Conservation (phyloP, 768 basidiomycete species). For the Botryobasidium botryosum region DNA sequence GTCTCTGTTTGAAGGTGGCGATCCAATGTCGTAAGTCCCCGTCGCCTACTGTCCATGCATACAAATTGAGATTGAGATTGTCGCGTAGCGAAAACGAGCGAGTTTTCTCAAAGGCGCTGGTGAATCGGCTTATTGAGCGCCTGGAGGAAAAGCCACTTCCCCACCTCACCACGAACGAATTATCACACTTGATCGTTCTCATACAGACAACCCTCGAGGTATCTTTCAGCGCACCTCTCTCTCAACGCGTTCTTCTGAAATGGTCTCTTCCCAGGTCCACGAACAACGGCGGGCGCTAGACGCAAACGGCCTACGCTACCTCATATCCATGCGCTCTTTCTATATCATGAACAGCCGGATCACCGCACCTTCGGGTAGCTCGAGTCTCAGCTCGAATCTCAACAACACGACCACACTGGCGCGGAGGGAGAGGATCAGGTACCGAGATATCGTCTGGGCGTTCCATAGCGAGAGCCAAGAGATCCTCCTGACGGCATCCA, state of each 20-base stretch:
- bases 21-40: too few species aligned
- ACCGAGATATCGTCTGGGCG: constrained; percentile 94
- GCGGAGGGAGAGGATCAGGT: constrained; percentile 56
- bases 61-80: too few species aligned
- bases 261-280: constrained; percentile 40
- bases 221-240: constrained; percentile 1
- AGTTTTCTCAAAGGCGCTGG: too few species aligned
- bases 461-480: constrained; percentile 92
- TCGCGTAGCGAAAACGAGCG: too few species aligned
- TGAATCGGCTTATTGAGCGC: constrained; percentile 41
- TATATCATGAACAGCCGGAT: constrained; percentile 59
- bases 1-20: too few species aligned
- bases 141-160: constrained; percentile 49
- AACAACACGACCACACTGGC: not conserved
- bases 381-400: not conserved
- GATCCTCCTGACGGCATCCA: constrained; percentile 53
- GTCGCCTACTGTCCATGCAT: too few species aligned
- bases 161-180: constrained; percentile 61
- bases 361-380: not conserved
- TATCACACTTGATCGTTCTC: constrained; percentile 65
- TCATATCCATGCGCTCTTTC: constrained; percentile 84
- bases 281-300: constrained; percentile 84
- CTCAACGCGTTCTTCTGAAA: not conserved
- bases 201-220: constrained; percentile 82
- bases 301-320: constrained; percentile 79